Evolutionary conservation across 305 asterid species (phyloP).

Genomic region (Withania somnifera): DNA sequence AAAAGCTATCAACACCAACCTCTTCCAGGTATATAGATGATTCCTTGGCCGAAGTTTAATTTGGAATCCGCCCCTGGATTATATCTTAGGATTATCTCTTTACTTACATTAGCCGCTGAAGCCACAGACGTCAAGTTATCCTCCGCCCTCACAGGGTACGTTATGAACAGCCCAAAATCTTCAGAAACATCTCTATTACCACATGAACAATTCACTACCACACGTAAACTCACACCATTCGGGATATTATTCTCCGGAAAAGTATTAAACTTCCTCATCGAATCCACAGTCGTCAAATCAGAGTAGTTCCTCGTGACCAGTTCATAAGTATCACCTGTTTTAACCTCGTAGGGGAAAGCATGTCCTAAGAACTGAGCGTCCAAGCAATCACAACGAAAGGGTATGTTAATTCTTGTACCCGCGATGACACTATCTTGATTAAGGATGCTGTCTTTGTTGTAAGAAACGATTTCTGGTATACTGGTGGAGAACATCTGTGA

Average conservation of each 20-base stretch:
- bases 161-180: slow-evolving; percentile 66
- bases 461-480: slow-evolving; percentile 11
- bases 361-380: slow-evolving; percentile 37
- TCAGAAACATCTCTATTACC: slow-evolving; percentile 42
- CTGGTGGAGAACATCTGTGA: slow-evolving; percentile 12
- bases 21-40: slow-evolving; percentile 67
- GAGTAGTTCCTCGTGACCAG: slow-evolving; percentile 30
- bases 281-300: slow-evolving; percentile 37
- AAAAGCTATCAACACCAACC: slow-evolving; percentile 28
- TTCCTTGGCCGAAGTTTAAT: slow-evolving; percentile 32
- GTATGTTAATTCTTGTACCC: slow-evolving; percentile 34
- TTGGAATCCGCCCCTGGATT: slow-evolving; percentile 39
- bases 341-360: slow-evolving; percentile 24
- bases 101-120: slow-evolving; percentile 27
- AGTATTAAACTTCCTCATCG: slow-evolving; percentile 30
- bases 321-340: slow-evolving; percentile 28
- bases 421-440: slow-evolving; percentile 41
- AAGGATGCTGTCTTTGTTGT: slow-evolving; percentile 22
- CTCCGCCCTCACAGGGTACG: slow-evolving; percentile 55
- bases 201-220: slow-evolving; percentile 82
- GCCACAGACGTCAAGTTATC: slow-evolving; percentile 50
- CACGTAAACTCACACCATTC: slow-evolving; percentile 28
- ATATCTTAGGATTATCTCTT: slow-evolving; percentile 38
- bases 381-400: slow-evolving; percentile 64
- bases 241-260: slow-evolving; percentile 41